phyloP scores from a whole-genome alignment of 305 asterid species.

The Plantago lanceolata region DNA sequence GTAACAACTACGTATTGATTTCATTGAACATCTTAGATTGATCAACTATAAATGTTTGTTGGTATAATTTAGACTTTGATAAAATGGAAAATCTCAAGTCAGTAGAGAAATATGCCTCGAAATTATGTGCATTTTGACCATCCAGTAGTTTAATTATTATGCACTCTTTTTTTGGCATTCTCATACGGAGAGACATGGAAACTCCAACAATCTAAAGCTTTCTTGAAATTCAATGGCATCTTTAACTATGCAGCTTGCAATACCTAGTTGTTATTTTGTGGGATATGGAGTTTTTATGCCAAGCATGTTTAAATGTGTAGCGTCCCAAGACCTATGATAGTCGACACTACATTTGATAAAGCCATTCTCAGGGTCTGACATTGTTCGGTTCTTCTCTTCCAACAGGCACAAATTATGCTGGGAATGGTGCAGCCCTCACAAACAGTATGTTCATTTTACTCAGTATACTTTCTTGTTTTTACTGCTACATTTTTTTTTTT shows the following conservation, averaged over 20 bases:
- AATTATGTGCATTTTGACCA: constrained; percentile 6
- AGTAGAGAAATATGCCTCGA: not conserved
- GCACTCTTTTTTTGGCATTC: too few species aligned
- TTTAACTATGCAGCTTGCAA: not conserved
- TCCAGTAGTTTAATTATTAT: not conserved
- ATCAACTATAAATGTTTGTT: too few species aligned
- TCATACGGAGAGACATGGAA: too few species aligned
- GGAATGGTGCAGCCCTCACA: constrained; percentile 89
- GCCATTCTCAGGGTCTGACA: constrained; percentile 23
- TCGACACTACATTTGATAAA: not conserved
- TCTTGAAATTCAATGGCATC: not conserved
- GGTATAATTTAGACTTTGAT: too few species aligned
- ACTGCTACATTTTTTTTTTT: constrained; percentile 16
- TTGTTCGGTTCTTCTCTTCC: constrained; percentile 20
- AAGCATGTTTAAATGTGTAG: not conserved
- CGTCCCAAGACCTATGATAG: not conserved
- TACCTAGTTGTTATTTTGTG: not conserved
- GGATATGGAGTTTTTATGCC: not conserved
- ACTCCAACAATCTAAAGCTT: too few species aligned
- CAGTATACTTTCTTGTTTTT: constrained; percentile 17
- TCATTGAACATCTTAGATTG: too few species aligned
- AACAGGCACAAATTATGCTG: constrained; percentile 90
- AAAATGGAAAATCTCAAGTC: too few species aligned
- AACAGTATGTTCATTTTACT: constrained; percentile 45
- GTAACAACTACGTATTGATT: too few species aligned